These are phyloP conservation scores for Ricinus communis DNA, from an alignment of 345 rosid genomes.

Conservation along the genomic window DNA sequence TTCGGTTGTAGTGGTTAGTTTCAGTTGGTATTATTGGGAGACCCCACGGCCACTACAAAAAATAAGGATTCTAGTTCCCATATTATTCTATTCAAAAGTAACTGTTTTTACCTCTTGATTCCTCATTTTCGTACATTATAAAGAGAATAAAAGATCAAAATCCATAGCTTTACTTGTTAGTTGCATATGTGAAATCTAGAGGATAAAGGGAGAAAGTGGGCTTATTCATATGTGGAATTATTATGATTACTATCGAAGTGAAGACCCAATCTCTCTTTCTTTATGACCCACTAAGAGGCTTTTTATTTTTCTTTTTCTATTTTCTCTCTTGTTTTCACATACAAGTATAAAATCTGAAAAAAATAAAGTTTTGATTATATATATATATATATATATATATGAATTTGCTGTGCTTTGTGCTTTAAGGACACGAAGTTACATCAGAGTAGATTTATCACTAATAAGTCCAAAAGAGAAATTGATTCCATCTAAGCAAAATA, in stretches of 20 bases:
- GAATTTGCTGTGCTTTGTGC: conserved; percentile 6
- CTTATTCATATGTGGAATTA: not conserved
- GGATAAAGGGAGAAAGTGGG: not conserved
- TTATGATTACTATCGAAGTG: conserved; percentile 1
- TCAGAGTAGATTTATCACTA: not conserved
- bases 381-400: too few species aligned
- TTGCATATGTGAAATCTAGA: conserved; percentile 11
- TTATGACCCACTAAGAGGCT: not conserved
- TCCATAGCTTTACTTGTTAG: conserved; percentile 1
- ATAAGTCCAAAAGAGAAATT: conserved; percentile 3
- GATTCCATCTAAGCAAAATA: conserved; percentile 6
- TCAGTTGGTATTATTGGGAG: conserved; percentile 9
- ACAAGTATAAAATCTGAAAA: not conserved
- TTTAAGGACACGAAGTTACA: conserved; percentile 9
- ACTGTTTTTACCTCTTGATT: not conserved
- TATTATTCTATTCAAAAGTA: conserved; percentile 9
- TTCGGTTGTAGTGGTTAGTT: conserved; percentile 25
- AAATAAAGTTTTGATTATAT: not conserved
- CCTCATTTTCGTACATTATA: conserved; percentile 10
- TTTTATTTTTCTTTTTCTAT: not conserved
- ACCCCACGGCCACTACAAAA: not conserved
- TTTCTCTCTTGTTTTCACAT: not conserved
- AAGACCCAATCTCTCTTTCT: conserved; percentile 1
- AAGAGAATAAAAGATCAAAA: conserved; percentile 11
- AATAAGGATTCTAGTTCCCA: conserved; percentile 2